These are phyloP conservation scores for Boletus huronensis DNA, from an alignment of 768 basidiomycete genomes.

Conservation along the genomic window DNA sequence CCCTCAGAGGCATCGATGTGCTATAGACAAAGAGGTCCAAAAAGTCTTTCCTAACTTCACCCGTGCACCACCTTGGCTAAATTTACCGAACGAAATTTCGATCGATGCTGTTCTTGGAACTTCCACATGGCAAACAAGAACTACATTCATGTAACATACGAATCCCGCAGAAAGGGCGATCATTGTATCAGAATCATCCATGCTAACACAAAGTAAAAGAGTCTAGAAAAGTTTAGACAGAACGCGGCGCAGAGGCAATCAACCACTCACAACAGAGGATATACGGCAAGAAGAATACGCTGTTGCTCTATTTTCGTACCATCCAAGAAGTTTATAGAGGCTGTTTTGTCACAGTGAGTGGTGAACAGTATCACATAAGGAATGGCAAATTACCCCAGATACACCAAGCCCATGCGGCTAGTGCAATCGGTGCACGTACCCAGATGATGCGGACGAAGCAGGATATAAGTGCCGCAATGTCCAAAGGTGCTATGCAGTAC, in stretches of 20 bases:
- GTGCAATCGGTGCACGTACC: constrained; percentile 80
- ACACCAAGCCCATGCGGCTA: constrained; percentile 92
- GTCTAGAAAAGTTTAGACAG: constrained; percentile 37
- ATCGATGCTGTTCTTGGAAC: neutral
- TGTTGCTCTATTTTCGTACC: constrained; percentile 92
- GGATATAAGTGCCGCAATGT: constrained; percentile 84
- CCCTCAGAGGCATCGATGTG: constrained; percentile 26
- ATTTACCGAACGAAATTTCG: neutral
- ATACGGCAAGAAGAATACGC: constrained; percentile 88
- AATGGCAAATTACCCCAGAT: constrained; percentile 75
- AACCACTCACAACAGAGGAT: constrained; percentile 79
- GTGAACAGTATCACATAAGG: neutral
- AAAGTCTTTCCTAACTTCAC: neutral
- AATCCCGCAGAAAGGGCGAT: constrained; percentile 2
- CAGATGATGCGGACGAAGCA: constrained; percentile 84
- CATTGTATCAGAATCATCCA: constrained; percentile 97
- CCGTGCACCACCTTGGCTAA: neutral
- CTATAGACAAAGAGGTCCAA: neutral
- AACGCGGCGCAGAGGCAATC: neutral
- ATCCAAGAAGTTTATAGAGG: constrained; percentile 92
- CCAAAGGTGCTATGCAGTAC: constrained; percentile 91
- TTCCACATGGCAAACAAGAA: constrained; percentile 3
- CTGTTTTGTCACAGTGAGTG: constrained; percentile 37
- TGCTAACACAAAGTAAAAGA: constrained; percentile 92
- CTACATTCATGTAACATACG: constrained; percentile 15